Conservation (phyloP, 1,284 basidiomycete species). For the Inonotus hispidus region DNA sequence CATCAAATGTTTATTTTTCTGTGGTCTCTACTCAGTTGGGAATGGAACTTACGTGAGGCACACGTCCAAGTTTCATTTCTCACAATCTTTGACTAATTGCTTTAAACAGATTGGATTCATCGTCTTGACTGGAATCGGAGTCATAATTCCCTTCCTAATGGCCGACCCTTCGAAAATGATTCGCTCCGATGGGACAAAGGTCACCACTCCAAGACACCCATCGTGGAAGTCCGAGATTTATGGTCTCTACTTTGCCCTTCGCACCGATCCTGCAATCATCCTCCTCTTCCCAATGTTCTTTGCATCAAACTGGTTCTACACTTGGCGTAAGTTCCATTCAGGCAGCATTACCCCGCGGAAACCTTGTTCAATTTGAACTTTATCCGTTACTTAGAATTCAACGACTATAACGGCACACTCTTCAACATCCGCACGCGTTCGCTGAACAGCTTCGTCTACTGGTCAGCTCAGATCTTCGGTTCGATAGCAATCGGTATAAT, state of each 20-base stretch:
- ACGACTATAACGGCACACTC: constrained; percentile 36
- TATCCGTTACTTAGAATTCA: constrained; percentile 26
- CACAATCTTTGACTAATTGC: background rate
- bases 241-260: constrained; percentile 32
- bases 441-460: constrained; percentile 36
- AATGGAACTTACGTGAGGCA: constrained; percentile 30
- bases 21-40: constrained; percentile 19
- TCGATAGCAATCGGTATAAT: constrained; percentile 33
- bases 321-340: constrained; percentile 27
- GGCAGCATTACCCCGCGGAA: background rate
- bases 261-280: constrained; percentile 32
- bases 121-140: constrained; percentile 30
- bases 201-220: constrained; percentile 27
- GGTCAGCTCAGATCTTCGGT: constrained; percentile 35
- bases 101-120: constrained; percentile 30
- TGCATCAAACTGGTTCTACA: constrained; percentile 35
- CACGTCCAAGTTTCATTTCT: background rate
- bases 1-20: background rate
- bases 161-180: constrained; percentile 32
- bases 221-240: constrained; percentile 34
- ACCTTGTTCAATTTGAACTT: background rate
- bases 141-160: constrained; percentile 31
- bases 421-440: constrained; percentile 36
- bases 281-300: constrained; percentile 37
- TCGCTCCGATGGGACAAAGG: constrained; percentile 33